Conservation (phyloP, 116 monocot species). For the Trichopus zeylanicus region DNA sequence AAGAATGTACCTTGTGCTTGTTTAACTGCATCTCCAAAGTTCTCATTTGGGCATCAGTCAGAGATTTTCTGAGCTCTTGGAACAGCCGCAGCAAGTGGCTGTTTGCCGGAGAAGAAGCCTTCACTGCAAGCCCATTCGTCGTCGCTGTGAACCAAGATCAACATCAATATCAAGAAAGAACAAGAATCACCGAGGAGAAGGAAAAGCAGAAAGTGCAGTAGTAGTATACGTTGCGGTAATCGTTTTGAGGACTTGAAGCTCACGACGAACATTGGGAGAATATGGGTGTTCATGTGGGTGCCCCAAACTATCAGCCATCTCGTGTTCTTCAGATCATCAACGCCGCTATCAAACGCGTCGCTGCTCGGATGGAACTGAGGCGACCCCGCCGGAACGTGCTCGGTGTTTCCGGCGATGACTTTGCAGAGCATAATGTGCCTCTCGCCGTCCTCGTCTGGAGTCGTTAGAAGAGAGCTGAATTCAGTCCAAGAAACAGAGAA, state of each 20-base stretch:
- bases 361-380: conserved; percentile 43
- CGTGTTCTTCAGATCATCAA: conserved; percentile 41
- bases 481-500: not conserved
- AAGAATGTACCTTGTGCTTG: conserved; percentile 35
- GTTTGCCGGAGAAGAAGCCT: not conserved
- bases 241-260: conserved; percentile 41
- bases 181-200: not conserved
- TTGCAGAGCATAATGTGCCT: conserved; percentile 59
- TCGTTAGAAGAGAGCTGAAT: conserved; percentile 27
- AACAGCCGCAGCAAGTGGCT: conserved; percentile 33
- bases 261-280: conserved; percentile 61
- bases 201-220: not conserved
- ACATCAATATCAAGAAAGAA: not conserved
- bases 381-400: conserved; percentile 40
- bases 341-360: conserved; percentile 48
- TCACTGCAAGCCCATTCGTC: conserved; percentile 2
- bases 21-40: conserved; percentile 29
- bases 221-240: not conserved
- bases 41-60: conserved; percentile 24
- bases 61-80: conserved; percentile 26
- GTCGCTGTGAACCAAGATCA: not conserved
- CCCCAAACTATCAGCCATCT: conserved; percentile 65
- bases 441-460: conserved; percentile 33
- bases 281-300: conserved; percentile 58
- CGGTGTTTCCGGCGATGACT: conserved; percentile 43